A percentile compares a stretch with the other conserved stretches of the same genome.
Conservation (phyloP, 148 eudicot species). For the Cornus controversa region DNA sequence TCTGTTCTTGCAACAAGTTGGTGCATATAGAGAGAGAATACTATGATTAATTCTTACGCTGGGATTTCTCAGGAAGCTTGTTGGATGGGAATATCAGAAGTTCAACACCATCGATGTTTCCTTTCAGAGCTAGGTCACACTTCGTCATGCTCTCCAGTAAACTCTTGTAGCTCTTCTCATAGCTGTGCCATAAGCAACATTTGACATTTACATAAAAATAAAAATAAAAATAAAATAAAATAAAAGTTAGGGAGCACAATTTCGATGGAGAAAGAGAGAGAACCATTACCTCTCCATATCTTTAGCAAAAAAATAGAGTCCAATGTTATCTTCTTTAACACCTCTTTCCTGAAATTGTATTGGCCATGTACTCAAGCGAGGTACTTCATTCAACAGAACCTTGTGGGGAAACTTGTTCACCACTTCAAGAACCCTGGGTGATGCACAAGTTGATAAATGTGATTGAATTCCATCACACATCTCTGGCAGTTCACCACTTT, state of each 20-base stretch:
- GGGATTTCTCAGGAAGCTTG: constrained; percentile 69
- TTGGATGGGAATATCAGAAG: constrained; percentile 90
- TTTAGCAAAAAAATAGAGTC: constrained; percentile 86
- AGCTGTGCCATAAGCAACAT: constrained; percentile 56
- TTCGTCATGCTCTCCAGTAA: constrained; percentile 75
- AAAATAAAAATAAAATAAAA: constrained; percentile 2
- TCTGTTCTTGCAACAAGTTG: not conserved
- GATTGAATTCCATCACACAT: constrained; percentile 78
- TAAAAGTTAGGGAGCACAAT: not conserved
- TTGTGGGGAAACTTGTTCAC: constrained; percentile 60
- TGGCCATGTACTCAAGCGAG: constrained; percentile 82
- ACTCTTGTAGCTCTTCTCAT: constrained; percentile 71
- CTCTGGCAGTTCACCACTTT: constrained; percentile 48
- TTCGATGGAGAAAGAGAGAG: not conserved
- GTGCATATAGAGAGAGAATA: constrained; percentile 7
- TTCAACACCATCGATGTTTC: constrained; percentile 67
- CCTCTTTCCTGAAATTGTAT: constrained; percentile 72
- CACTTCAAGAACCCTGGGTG: constrained; percentile 70
- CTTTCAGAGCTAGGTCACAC: constrained; percentile 81
- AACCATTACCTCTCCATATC: constrained; percentile 69
- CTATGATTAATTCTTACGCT: constrained; percentile 51
- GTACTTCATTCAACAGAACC: constrained; percentile 63
- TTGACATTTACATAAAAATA: not conserved
- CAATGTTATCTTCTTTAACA: constrained; percentile 70
- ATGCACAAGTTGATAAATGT: constrained; percentile 77